Evolutionary conservation across 2,329 filamentous ascomycete genomes (phyloP).

Genomic region (Cladosporium austrohemisphaericum): DNA sequence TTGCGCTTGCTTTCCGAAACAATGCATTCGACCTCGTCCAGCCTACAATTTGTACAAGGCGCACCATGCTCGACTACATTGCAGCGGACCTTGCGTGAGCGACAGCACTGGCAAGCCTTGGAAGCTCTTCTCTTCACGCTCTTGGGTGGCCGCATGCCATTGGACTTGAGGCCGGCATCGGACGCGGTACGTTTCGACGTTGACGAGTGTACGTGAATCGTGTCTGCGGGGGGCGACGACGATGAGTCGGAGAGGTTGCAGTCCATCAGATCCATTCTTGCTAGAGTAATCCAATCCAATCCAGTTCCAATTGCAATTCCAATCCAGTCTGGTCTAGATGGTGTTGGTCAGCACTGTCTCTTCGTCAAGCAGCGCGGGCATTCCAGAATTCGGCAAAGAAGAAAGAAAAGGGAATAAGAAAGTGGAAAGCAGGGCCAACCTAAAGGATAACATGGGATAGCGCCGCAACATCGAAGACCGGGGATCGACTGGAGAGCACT

Average conservation of each 20-base stretch:
- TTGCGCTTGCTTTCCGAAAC: slow-evolving; percentile 72
- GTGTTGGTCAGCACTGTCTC: too few species aligned
- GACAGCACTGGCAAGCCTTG: slow-evolving; percentile 83
- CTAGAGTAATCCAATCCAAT: slow-evolving; percentile 4
- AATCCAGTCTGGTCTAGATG: neutral
- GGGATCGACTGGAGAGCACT: slow-evolving; percentile 9
- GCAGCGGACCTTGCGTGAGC: slow-evolving; percentile 85
- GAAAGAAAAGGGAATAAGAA: slow-evolving; percentile 5
- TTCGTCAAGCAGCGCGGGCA: neutral
- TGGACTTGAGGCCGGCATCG: slow-evolving; percentile 52
- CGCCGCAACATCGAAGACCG: slow-evolving; percentile 14
- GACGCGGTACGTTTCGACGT: slow-evolving; percentile 54
- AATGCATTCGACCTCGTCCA: slow-evolving; percentile 72
- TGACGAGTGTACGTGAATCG: slow-evolving; percentile 22
- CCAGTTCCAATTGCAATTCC: neutral
- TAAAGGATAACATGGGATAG: slow-evolving; percentile 8
- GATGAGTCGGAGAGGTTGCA: slow-evolving; percentile 29
- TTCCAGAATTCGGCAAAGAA: slow-evolving; percentile 10
- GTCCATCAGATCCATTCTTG: slow-evolving; percentile 13
- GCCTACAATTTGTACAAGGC: slow-evolving; percentile 81
- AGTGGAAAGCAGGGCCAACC: slow-evolving; percentile 13
- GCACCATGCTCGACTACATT: slow-evolving; percentile 84
- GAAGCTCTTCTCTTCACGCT: slow-evolving; percentile 81
- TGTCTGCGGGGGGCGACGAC: slow-evolving; percentile 27
- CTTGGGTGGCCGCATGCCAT: slow-evolving; percentile 45